Conservation (phyloP, 1,284 basidiomycete genomes). For the Heterobasidion parviporum region DNA sequence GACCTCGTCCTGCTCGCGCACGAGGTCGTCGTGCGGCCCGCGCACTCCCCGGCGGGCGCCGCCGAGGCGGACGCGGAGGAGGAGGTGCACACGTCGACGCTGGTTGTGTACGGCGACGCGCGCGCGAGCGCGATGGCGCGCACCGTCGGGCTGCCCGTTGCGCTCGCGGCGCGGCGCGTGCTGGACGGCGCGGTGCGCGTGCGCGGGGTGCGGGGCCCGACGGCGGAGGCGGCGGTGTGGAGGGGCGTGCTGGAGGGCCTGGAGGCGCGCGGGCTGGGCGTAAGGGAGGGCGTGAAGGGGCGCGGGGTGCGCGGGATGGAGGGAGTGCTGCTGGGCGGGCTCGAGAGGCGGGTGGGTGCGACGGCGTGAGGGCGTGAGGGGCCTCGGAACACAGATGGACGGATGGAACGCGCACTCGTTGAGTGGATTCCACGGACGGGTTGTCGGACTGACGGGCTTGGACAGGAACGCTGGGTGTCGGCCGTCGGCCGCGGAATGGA, state of each 20-base stretch:
- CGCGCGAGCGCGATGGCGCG: constrained; percentile 79
- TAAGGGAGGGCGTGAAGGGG: constrained; percentile 45
- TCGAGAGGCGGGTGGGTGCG: constrained; percentile 2
- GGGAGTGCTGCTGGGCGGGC: constrained; percentile 14
- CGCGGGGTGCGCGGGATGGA: constrained; percentile 19
- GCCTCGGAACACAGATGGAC: no score
- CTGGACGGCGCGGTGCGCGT: constrained; percentile 57
- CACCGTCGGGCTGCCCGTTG: constrained; percentile 83
- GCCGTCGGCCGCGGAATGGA: no score
- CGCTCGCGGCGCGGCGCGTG: constrained; percentile 67
- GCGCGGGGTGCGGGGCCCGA: constrained; percentile 64
- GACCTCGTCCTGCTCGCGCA: constrained; percentile 89
- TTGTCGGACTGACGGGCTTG: no score
- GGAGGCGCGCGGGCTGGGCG: constrained; percentile 54
- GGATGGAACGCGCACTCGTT: no score
- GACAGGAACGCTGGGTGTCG: no score
- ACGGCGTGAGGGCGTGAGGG: background rate
- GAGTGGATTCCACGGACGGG: no score
- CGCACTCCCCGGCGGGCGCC: constrained; percentile 2
- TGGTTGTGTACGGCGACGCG: constrained; percentile 66
- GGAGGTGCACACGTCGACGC: constrained; percentile 67
- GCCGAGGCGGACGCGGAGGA: constrained; percentile 17
- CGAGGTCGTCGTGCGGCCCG: constrained; percentile 54
- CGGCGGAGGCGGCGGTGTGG: constrained; percentile 50
- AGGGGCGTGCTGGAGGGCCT: constrained; percentile 52